Evolutionary conservation across 169 alveolate species (phyloP).

Genomic region (Neospora caninum): DNA sequence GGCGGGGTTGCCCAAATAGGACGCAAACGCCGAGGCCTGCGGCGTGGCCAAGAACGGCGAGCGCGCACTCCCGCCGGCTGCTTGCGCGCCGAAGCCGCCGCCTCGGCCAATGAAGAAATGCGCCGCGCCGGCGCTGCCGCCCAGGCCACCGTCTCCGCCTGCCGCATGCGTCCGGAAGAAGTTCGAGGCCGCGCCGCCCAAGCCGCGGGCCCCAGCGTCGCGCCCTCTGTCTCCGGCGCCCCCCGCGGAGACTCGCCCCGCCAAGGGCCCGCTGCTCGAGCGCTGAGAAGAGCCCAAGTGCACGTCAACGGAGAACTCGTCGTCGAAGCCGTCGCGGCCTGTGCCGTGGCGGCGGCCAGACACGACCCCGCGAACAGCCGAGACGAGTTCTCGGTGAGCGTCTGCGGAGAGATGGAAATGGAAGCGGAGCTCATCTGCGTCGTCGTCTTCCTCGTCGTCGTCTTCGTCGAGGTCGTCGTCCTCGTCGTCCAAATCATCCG

Average conservation of each 20-base stretch:
- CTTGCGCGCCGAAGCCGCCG: not conserved
- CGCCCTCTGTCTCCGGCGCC: not conserved
- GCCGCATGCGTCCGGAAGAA: not conserved
- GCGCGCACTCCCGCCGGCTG: not conserved
- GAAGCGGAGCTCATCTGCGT: conserved; percentile 6
- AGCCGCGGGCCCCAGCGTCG: not conserved
- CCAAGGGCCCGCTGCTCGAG: not conserved
- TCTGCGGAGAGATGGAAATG: conserved; percentile 33
- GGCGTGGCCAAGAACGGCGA: not conserved
- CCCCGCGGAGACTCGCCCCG: not conserved
- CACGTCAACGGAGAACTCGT: not conserved
- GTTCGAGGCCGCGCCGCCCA: not conserved
- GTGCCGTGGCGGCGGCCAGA: conserved; percentile 4
- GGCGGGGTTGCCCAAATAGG: not conserved
- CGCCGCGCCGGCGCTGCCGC: not conserved
- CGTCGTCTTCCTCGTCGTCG: conserved; percentile 12
- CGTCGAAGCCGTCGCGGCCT: conserved; percentile 10
- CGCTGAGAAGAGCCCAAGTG: not conserved
- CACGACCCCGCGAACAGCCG: conserved; percentile 2
- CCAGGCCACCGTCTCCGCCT: not conserved
- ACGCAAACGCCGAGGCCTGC: not conserved
- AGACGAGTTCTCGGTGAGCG: conserved; percentile 10
- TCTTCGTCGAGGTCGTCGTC: not conserved
- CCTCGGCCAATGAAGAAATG: not conserved
- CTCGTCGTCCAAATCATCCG: not conserved